Percentiles rank a stretch among this genome's conserved stretches.
Conservation (phyloP, 768 basidiomycete species). For the Pulveroboletus ravenelii region DNA sequence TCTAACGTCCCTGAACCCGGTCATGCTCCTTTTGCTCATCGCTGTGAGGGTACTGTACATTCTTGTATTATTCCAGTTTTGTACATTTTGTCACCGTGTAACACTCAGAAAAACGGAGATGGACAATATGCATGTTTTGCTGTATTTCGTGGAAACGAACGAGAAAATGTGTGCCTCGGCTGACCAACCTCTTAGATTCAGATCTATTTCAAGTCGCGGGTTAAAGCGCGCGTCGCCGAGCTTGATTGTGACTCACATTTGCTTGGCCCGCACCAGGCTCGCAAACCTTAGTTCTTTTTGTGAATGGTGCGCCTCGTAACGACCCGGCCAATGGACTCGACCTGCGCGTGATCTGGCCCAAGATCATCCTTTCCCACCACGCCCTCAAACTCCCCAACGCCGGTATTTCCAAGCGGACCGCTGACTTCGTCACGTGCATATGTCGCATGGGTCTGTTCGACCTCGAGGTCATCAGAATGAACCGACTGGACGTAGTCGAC, state of each 20-base stretch:
- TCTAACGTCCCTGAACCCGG: background rate
- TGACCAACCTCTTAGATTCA: constrained; percentile 5
- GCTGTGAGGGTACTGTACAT: background rate
- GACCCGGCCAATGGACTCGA: constrained; percentile 24
- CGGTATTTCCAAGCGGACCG: constrained; percentile 25
- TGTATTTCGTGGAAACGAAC: background rate
- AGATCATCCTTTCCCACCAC: constrained; percentile 28
- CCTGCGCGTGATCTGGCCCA: constrained; percentile 20
- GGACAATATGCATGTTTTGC: background rate
- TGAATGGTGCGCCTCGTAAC: constrained; percentile 14
- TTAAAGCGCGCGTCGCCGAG: background rate
- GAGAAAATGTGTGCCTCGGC: background rate
- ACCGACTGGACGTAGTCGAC: constrained; percentile 11
- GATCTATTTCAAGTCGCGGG: background rate
- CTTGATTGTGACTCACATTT: constrained; percentile 10
- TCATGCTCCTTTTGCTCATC: background rate
- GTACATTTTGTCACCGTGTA: background rate
- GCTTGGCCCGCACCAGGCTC: constrained; percentile 10
- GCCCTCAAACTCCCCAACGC: constrained; percentile 31
- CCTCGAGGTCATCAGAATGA: constrained; percentile 16
- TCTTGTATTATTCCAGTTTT: constrained; percentile 1
- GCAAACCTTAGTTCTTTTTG: constrained; percentile 1
- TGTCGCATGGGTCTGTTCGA: constrained; percentile 20
- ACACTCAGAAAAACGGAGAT: background rate
- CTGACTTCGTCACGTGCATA: constrained; percentile 26